These are phyloP conservation scores for Plasmodium coatneyi DNA, from an alignment of 169 alveolate genomes.

Conservation along the genomic window DNA sequence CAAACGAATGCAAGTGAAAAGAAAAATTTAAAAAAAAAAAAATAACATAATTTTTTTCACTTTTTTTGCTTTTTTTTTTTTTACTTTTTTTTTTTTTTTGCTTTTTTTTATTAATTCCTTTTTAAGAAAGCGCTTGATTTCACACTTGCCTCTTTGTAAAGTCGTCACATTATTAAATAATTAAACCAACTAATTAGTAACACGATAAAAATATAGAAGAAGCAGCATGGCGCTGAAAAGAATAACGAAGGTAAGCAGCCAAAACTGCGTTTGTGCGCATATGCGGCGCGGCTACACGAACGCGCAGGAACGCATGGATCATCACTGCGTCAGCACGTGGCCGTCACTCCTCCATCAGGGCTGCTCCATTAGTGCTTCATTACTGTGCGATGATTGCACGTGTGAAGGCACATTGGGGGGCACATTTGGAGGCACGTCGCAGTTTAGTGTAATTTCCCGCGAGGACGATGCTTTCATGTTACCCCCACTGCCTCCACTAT, in stretches of 20 bases:
- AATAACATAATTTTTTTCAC: neutral
- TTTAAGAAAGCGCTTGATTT: neutral
- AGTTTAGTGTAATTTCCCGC: neutral
- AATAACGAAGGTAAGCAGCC: slow-evolving; percentile 42
- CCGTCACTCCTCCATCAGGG: neutral
- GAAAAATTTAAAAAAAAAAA: too few species aligned
- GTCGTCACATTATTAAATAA: slow-evolving; percentile 4
- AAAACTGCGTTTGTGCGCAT: neutral
- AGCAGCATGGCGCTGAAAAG: slow-evolving; percentile 65
- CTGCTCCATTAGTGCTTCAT: neutral
- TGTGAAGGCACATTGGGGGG: neutral
- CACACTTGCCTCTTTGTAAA: neutral
- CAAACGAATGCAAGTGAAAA: neutral
- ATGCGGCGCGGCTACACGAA: neutral
- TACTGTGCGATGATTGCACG: neutral
- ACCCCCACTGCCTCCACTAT: neutral
- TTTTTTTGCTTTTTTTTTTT: neutral
- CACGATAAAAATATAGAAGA: slow-evolving; percentile 34
- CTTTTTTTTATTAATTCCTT: neutral
- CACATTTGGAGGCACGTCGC: neutral
- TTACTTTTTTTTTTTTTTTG: neutral
- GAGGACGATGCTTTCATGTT: neutral
- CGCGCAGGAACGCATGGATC: neutral
- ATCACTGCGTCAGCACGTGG: neutral
- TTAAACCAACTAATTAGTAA: neutral